Conservation (phyloP, 768 basidiomycete genomes). For the Aureoboletus auriporus region DNA sequence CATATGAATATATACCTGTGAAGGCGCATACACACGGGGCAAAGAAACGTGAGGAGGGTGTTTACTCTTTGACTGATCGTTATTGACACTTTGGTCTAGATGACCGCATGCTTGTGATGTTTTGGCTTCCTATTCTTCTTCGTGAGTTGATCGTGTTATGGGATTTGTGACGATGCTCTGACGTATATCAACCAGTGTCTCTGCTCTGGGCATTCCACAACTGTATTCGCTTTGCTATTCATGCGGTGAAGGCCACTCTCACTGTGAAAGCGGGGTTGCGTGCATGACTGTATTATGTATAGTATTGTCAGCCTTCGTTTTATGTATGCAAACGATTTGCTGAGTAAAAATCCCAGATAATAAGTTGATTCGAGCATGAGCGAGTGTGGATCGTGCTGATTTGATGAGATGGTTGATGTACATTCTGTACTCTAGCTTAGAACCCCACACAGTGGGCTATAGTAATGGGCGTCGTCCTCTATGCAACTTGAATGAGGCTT, state of each 20-base stretch:
- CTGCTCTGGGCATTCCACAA: conserved; percentile 58
- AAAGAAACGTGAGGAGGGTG: conserved; percentile 57
- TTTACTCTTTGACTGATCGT: background rate
- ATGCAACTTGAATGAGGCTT: conserved; percentile 74
- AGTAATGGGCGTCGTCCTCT: conserved; percentile 42
- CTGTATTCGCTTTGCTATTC: conserved; percentile 49
- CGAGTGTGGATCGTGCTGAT: conserved; percentile 13
- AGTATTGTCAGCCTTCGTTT: conserved; percentile 3
- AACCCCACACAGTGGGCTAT: no score
- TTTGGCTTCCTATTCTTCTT: conserved; percentile 84
- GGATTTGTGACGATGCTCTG: conserved; percentile 2
- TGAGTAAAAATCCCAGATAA: conserved; percentile 1
- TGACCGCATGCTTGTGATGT: conserved; percentile 79
- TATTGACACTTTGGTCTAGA: conserved; percentile 39
- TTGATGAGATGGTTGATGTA: conserved; percentile 14
- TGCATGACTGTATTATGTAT: conserved; percentile 17
- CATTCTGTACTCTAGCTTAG: conserved; percentile 9
- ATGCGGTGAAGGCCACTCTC: conserved; percentile 44
- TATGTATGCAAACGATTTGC: background rate
- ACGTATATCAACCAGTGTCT: conserved; percentile 37
- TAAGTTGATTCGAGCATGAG: conserved; percentile 5
- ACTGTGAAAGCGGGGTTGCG: conserved; percentile 42
- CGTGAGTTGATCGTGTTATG: conserved; percentile 44
- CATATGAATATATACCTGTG: conserved; percentile 59
- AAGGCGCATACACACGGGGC: conserved; percentile 40